Base-by-base conservation (phyloP, 139 green algal genomes). In the Coelastrella sp. region DNA sequence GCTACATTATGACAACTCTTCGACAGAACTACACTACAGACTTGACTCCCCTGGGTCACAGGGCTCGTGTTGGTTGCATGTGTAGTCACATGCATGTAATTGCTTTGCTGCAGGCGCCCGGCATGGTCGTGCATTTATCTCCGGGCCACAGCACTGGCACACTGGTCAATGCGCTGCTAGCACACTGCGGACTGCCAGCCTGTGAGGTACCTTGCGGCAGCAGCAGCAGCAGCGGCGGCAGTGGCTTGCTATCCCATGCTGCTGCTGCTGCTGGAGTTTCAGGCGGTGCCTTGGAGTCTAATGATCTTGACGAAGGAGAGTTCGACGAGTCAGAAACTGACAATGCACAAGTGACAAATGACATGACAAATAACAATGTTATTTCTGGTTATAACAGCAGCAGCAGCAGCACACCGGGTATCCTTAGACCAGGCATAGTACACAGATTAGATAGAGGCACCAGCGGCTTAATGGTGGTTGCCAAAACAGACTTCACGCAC, bases 111-210 rank as follows among this genome's bases (percentile, higher is more conserved):
- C 83, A 96, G 94, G 85, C 94, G 14, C 76, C 94, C 2, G 97
- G 96, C 66, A 98, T 99, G 97, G 98, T 99, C 57, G 94, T 99
- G 22, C 98, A 99, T 92, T 94, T 97, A 4, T 93, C 94, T 2
- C 93, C 96, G 0, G 97, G 97, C 4, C 94, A 99, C 92, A 88
- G 91, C 80, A 94, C 66, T 14, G 97, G 97, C 79, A 99, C 98
- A 4, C 95, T 99, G 5, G 98, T 99, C n/a, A 99, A 99, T 92
- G 98, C 97, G 0, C 89, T 99, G 80, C 95, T 99, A 76, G 93
- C 98, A 84, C 98, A 99, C 94, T 99, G 66, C 92, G 87, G 91
- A 0, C 92, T 98, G 85, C 96, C 96, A 47, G n/a, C 89, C 10
- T 84, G 78, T 56, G 74, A 54, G n/a, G 65, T 74, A 5, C 54